Evolutionary conservation across 225 moss, liverwort and hornwort genomes (phyloP).

Genomic region (Bryum argenteum): DNA sequence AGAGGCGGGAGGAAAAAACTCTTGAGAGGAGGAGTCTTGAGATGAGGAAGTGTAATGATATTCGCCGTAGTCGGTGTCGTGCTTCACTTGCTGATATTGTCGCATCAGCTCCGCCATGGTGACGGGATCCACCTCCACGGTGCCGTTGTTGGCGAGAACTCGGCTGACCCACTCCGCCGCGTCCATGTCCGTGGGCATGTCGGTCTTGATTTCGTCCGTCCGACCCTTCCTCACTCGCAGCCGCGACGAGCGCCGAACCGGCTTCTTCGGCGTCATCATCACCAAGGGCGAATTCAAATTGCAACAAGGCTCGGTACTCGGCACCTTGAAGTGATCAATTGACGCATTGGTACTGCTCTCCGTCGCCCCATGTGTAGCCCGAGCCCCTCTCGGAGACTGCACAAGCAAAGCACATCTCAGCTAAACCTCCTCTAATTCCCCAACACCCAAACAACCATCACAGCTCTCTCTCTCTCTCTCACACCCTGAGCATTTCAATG

Average conservation of each 20-base stretch:
- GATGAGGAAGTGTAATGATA: conserved; percentile 19
- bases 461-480: neutral
- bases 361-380: conserved; percentile 38
- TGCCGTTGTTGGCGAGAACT: conserved; percentile 47
- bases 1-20: conserved; percentile 25
- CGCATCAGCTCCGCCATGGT: conserved; percentile 41
- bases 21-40: conserved; percentile 17
- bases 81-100: neutral
- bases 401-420: neutral
- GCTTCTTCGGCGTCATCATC: conserved; percentile 35
- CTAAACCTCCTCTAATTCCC: too few relatives aligned
- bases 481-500: too few relatives aligned
- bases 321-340: conserved; percentile 37
- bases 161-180: conserved; percentile 60
- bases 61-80: neutral
- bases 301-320: conserved; percentile 49
- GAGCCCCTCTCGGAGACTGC: conserved; percentile 37
- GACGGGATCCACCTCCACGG: conserved; percentile 61
- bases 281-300: conserved; percentile 40
- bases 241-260: conserved; percentile 40
- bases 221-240: conserved; percentile 45
- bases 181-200: conserved; percentile 36
- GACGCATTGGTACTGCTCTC: conserved; percentile 32
- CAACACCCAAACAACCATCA: too few relatives aligned
- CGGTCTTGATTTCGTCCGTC: conserved; percentile 36